Conservation (phyloP, 371 early-diverging fungal genomes). For the Apophysomyces variabilis region DNA sequence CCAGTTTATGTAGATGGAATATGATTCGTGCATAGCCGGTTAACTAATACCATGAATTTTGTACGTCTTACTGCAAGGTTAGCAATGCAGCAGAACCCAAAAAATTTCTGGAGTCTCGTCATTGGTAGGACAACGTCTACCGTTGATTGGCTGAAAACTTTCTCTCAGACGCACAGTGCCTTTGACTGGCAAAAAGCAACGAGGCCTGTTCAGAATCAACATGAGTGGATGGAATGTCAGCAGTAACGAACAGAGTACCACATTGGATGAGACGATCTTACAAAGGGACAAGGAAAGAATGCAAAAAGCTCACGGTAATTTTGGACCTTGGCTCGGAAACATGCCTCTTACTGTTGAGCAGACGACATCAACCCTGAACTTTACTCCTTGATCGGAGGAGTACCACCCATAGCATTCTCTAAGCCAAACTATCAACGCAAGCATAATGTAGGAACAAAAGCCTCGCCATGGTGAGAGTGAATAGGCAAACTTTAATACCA, state of each 20-base stretch:
- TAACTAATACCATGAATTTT: too few relatives aligned
- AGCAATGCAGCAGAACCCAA: too few relatives aligned
- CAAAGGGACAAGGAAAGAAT: neutral
- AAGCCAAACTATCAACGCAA: constrained; percentile 72
- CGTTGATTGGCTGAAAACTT: constrained; percentile 6
- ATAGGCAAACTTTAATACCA: neutral
- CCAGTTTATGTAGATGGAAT: too few relatives aligned
- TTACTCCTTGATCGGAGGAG: constrained; percentile 70
- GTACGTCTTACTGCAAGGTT: too few relatives aligned
- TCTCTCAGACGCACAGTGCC: neutral
- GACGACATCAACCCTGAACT: constrained; percentile 69
- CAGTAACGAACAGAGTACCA: neutral
- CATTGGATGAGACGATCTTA: neutral
- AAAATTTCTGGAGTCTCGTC: too few relatives aligned
- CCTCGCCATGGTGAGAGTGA: constrained; percentile 59
- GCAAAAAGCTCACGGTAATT: neutral
- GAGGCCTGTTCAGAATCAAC: neutral
- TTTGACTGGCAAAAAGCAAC: neutral
- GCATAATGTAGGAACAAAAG: constrained; percentile 67
- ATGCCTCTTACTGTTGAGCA: constrained; percentile 20
- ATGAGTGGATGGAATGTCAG: neutral
- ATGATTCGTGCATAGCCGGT: too few relatives aligned
- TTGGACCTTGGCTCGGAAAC: neutral
- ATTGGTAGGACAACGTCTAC: too few relatives aligned
- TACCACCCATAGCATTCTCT: constrained; percentile 66